Conservation (phyloP, 139 green algal species). For the Volvox reticuliferus region DNA sequence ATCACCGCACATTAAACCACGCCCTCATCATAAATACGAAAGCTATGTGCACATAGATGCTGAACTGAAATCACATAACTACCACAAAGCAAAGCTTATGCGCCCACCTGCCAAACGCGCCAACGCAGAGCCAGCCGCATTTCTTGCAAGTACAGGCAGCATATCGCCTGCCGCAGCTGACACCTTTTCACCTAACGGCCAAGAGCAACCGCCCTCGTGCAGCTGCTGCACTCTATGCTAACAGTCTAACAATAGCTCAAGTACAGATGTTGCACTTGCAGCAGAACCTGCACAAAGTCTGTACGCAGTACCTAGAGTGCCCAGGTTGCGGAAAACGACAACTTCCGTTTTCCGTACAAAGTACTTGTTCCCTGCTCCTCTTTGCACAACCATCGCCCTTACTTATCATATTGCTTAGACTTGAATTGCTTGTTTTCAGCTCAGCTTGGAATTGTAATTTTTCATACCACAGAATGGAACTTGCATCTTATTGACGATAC, state of each 20-base stretch:
- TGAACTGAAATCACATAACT: not conserved
- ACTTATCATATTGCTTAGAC: no score
- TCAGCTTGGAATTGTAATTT: no score
- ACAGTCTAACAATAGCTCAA: no score
- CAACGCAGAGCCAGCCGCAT: constrained; percentile 18
- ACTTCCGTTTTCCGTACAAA: no score
- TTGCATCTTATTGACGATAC: not conserved
- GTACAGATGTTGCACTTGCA: no score
- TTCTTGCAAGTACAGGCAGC: constrained; percentile 20
- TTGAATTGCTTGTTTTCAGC: no score
- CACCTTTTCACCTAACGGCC: not conserved
- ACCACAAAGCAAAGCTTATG: not conserved
- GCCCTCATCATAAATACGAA: not conserved
- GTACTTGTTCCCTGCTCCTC: no score
- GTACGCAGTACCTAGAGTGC: no score
- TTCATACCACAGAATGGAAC: no score
- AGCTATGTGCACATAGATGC: not conserved
- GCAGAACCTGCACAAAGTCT: no score
- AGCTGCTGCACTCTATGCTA: not conserved
- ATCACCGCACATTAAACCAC: not conserved
- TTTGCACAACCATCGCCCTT: no score
- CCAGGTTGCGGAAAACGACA: no score
- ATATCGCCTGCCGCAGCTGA: constrained; percentile 14
- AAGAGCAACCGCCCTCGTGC: not conserved
- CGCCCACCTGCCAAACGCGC: constrained; percentile 31